Percentiles rank a stretch among this genome's conserved stretches.
phyloP scores from a whole-genome alignment of 2,329 filamentous ascomycete species.

The Chaetomium globosum region DNA sequence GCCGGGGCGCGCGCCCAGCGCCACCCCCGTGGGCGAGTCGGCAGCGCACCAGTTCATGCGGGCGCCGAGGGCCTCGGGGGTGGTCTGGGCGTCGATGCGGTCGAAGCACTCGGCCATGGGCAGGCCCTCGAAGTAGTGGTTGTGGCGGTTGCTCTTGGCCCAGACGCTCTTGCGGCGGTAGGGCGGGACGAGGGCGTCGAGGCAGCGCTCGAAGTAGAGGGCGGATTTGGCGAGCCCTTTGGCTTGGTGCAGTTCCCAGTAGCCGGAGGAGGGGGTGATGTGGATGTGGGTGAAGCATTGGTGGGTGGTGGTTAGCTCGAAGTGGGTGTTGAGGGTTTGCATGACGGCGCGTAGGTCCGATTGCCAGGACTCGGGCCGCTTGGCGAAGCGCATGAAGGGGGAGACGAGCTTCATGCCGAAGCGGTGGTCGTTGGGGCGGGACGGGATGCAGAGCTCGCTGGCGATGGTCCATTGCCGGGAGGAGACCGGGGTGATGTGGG shows the following conservation, averaged over 20 bases:
- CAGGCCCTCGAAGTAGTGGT: slow-evolving; percentile 28
- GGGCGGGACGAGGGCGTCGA: slow-evolving; percentile 35
- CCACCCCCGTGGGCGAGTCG: slow-evolving; percentile 30
- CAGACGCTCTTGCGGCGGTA: slow-evolving; percentile 33
- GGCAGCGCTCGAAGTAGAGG: slow-evolving; percentile 37
- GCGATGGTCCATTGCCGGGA: slow-evolving; percentile 33
- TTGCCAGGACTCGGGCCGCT: slow-evolving; percentile 29
- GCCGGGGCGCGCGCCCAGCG: slow-evolving; percentile 22
- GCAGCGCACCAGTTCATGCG: slow-evolving; percentile 35
- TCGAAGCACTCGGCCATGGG: slow-evolving; percentile 30
- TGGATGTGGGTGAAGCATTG: slow-evolving; percentile 36
- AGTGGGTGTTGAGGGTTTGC: slow-evolving; percentile 31
- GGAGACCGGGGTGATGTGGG: slow-evolving; percentile 12
- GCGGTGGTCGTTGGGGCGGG: slow-evolving; percentile 30
- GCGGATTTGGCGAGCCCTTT: slow-evolving; percentile 33
- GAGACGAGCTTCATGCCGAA: slow-evolving; percentile 36
- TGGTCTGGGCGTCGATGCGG: slow-evolving; percentile 23
- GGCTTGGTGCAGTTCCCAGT: slow-evolving; percentile 32
- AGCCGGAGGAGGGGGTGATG: slow-evolving; percentile 30
- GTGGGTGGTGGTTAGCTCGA: slow-evolving; percentile 35
- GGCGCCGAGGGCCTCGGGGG: slow-evolving; percentile 23
- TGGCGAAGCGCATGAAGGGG: slow-evolving; percentile 33
- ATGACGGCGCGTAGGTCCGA: slow-evolving; percentile 14
- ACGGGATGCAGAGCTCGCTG: slow-evolving; percentile 30
- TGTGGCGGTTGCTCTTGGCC: slow-evolving; percentile 37